Evolutionary conservation across 2,329 filamentous ascomycete species (phyloP).

Genomic region (Metarhizium rileyi): DNA sequence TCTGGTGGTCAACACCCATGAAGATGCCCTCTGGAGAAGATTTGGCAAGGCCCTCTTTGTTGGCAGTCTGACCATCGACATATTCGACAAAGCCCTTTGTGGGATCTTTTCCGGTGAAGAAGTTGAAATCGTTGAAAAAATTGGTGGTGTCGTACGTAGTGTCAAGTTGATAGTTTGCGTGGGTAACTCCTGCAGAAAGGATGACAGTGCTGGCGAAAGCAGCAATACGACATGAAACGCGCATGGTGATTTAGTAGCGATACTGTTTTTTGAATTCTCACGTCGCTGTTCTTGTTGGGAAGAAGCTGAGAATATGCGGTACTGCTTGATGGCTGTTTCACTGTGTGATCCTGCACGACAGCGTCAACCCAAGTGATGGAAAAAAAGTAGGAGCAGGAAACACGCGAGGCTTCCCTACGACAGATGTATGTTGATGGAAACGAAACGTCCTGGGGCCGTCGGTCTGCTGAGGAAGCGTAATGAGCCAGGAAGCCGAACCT

Average conservation of each 20-base stretch:
- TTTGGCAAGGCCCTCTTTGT: conserved; percentile 47
- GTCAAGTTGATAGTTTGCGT: conserved; percentile 33
- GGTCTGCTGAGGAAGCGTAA: too few species aligned
- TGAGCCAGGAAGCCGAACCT: background rate
- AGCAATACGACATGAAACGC: conserved; percentile 12
- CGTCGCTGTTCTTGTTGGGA: background rate
- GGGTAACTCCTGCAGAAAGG: conserved; percentile 14
- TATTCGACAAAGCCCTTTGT: conserved; percentile 70
- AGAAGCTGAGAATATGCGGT: background rate
- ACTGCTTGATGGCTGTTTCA: conserved; percentile 1
- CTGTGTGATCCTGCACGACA: conserved; percentile 12
- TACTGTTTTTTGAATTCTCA: too few species aligned
- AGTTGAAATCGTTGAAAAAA: conserved; percentile 47
- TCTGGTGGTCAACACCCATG: conserved; percentile 59
- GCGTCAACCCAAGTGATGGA: background rate
- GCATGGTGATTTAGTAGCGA: conserved; percentile 13
- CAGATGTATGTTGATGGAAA: background rate
- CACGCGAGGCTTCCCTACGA: background rate
- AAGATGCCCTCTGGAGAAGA: conserved; percentile 47
- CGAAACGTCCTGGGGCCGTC: too few species aligned
- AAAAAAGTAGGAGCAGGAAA: background rate
- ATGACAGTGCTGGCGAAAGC: conserved; percentile 21
- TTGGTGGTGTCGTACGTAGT: conserved; percentile 41
- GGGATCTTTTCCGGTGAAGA: conserved; percentile 52
- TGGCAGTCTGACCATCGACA: conserved; percentile 47